A percentile compares a stretch with the other conserved stretches of the same genome.
phyloP scores from a whole-genome alignment of 1,139 yeast species.

The Suhomyces wounanorum region DNA sequence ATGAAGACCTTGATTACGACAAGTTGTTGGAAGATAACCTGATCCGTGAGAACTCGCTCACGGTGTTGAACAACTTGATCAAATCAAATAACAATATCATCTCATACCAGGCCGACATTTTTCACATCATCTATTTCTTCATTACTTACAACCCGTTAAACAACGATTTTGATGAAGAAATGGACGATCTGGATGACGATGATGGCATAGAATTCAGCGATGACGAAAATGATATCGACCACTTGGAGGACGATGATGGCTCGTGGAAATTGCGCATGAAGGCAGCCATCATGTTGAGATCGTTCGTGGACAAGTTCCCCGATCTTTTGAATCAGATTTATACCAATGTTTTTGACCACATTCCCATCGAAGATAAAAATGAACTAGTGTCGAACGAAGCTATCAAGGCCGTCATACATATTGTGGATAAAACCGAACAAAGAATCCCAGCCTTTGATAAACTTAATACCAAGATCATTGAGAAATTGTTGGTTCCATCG shows the following conservation, averaged over 20 bases:
- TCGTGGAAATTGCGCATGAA: slow-evolving; percentile 71
- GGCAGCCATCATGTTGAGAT: slow-evolving; percentile 48
- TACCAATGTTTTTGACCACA: slow-evolving; percentile 7
- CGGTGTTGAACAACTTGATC: slow-evolving; percentile 38
- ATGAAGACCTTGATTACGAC: slow-evolving; percentile 51
- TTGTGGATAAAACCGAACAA: slow-evolving; percentile 24
- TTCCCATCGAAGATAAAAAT: slow-evolving; percentile 41
- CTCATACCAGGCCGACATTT: slow-evolving; percentile 21
- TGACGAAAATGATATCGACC: slow-evolving; percentile 44
- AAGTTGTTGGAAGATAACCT: slow-evolving; percentile 34
- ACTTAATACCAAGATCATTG: slow-evolving; percentile 23
- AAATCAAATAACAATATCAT: slow-evolving; percentile 17
- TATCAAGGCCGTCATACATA: slow-evolving; percentile 32
- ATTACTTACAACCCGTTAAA: slow-evolving; percentile 60
- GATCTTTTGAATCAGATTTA: slow-evolving; percentile 13
- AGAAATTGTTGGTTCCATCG: slow-evolving; percentile 22
- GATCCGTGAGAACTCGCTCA: slow-evolving; percentile 51
- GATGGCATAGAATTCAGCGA: slow-evolving; percentile 41
- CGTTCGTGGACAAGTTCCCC: slow-evolving; percentile 41
- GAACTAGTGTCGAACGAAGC: slow-evolving; percentile 43
- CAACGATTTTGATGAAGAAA: slow-evolving; percentile 31
- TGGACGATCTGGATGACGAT: slow-evolving; percentile 28
- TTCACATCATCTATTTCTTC: slow-evolving; percentile 42
- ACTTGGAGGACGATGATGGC: slow-evolving; percentile 51
- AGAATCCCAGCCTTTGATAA: slow-evolving; percentile 17